These are phyloP conservation scores for Solanum pimpinellifolium DNA, from an alignment of 257 asterid genomes.

Conservation along the genomic window DNA sequence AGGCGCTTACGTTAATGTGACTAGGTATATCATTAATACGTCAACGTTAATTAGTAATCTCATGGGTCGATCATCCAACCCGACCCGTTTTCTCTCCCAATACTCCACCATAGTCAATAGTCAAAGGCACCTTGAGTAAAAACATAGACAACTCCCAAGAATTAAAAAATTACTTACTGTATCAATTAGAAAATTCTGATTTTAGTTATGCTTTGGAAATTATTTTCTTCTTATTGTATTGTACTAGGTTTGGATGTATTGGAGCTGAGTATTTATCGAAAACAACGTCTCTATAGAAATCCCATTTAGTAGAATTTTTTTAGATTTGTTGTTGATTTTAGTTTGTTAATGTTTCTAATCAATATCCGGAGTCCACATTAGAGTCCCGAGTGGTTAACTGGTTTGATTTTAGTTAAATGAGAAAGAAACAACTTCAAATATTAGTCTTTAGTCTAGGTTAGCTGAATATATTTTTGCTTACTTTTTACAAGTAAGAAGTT, in stretches of 20 bases:
- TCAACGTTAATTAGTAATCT: neutral
- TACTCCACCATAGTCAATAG: neutral
- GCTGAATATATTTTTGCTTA: neutral
- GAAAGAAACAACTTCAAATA: neutral
- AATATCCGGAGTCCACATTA: rapidly evolving
- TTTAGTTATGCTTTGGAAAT: neutral
- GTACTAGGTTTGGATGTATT: neutral
- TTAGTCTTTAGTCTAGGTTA: neutral
- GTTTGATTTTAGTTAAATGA: neutral
- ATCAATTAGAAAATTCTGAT: neutral
- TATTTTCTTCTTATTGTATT: neutral
- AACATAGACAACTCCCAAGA: neutral
- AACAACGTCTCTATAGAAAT: too few species aligned
- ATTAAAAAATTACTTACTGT: neutral
- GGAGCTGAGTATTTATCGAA: too few species aligned
- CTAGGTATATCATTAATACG: neutral
- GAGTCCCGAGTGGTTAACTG: neutral
- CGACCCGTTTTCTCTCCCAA: neutral
- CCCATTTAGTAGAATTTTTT: too few species aligned
- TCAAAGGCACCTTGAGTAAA: neutral
- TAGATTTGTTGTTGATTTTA: rapidly evolving
- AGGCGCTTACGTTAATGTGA: neutral
- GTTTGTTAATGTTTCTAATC: rapidly evolving
- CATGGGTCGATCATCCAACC: neutral
- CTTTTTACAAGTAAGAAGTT: neutral